Evolutionary conservation across 139 green algal genomes (phyloP).

Genomic region (Penium margaritaceum): DNA sequence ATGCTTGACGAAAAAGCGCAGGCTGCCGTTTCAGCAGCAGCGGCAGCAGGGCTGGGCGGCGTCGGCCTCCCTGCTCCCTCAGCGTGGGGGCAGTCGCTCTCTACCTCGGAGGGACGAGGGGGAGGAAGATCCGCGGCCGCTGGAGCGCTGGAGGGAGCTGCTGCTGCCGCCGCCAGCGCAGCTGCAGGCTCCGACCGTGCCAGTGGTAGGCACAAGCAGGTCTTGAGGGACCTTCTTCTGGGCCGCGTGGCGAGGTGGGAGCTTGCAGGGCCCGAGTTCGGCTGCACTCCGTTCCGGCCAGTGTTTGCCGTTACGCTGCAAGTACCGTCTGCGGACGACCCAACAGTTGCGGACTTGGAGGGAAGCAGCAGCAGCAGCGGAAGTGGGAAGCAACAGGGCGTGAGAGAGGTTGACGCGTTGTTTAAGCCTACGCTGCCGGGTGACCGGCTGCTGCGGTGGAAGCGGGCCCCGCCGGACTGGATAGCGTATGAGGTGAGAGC

Average conservation of each 20-base stretch:
- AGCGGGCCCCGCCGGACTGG: conserved; percentile 30
- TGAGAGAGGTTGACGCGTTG: conserved; percentile 8
- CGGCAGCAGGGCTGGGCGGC: not conserved
- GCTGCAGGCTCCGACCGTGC: too few species aligned
- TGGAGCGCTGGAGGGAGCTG: not conserved
- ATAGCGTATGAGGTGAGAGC: conserved; percentile 36
- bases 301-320: conserved; percentile 9
- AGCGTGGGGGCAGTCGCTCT: too few species aligned
- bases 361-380: too few species aligned
- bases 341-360: too few species aligned
- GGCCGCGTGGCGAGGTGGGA: not conserved
- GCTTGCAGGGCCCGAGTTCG: not conserved
- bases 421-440: conserved; percentile 25
- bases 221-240: too few species aligned
- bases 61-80: not conserved
- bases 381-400: not conserved
- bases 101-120: not conserved
- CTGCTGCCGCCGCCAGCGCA: not conserved
- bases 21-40: not conserved
- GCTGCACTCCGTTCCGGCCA: conserved; percentile 25
- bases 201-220: too few species aligned
- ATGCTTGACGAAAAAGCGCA: conserved; percentile 36
- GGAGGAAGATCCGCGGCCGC: not conserved
- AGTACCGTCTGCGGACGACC: not conserved
- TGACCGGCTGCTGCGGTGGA: conserved; percentile 7